Conservation (phyloP, 192 early-diverging fungal genomes). For the Backusella macrospora region DNA sequence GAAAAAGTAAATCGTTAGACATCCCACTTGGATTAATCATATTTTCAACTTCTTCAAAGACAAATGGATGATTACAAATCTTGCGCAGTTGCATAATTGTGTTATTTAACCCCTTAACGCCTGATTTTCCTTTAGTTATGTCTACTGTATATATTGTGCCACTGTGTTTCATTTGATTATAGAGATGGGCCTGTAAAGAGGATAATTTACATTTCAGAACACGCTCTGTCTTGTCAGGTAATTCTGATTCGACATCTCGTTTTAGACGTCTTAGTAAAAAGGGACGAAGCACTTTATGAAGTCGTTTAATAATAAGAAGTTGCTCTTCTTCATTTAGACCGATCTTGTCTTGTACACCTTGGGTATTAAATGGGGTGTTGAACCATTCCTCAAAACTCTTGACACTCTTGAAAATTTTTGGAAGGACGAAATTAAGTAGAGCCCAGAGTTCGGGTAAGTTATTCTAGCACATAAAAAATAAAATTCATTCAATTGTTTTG, state of each 20-base stretch:
- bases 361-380: constrained; percentile 90
- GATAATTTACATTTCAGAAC: constrained; percentile 94
- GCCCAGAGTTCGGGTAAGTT: constrained; percentile 98
- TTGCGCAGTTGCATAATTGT: constrained; percentile 98
- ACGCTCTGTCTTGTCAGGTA: constrained; percentile 96
- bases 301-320: constrained; percentile 92
- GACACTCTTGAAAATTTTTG: constrained; percentile 95
- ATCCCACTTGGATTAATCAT: constrained; percentile 71
- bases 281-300: constrained; percentile 96
- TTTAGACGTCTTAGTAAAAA: constrained; percentile 96
- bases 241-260: constrained; percentile 97
- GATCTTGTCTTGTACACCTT: constrained; percentile 83
- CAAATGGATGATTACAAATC: constrained; percentile 98
- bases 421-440: constrained; percentile 93
- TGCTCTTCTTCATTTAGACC: constrained; percentile 98
- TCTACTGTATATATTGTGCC: constrained; percentile 71
- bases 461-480: constrained; percentile 59
- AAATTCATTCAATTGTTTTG: not conserved
- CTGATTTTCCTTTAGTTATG: constrained; percentile 64
- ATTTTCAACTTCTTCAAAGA: constrained; percentile 91
- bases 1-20: constrained; percentile 79
- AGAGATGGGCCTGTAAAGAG: constrained; percentile 81
- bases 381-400: constrained; percentile 99
- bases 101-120: constrained; percentile 88
- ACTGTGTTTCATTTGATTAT: constrained; percentile 85